A percentile compares a stretch with the other conserved stretches of the same genome.
Conservation (phyloP, 2,329 filamentous ascomycete genomes). For the Pleoardoris graminearum region DNA sequence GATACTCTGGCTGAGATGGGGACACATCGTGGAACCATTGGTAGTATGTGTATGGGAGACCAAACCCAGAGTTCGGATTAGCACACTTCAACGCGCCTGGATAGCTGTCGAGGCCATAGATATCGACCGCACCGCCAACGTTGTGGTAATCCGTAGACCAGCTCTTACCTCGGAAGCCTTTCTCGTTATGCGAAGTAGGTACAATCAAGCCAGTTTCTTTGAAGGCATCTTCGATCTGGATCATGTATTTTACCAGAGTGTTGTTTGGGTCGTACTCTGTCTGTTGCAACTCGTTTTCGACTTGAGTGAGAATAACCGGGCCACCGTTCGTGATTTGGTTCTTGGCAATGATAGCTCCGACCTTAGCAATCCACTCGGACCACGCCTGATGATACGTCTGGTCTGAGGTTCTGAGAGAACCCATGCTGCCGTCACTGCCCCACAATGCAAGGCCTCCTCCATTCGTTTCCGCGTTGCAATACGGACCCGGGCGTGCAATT, state of each 20-base stretch:
- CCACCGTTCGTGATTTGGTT: constrained; percentile 58
- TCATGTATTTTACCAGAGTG: constrained; percentile 57
- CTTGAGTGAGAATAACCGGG: constrained; percentile 56
- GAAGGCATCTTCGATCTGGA: constrained; percentile 55
- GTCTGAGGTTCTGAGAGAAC: constrained; percentile 50
- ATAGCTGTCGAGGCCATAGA: constrained; percentile 55
- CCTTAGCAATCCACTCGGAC: constrained; percentile 53
- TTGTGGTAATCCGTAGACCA: constrained; percentile 61
- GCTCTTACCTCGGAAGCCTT: constrained; percentile 53
- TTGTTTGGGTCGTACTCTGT: constrained; percentile 49
- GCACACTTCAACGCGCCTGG: constrained; percentile 56
- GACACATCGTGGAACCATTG: constrained; percentile 63
- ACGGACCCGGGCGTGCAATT: constrained; percentile 56
- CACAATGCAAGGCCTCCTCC: constrained; percentile 53
- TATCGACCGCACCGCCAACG: constrained; percentile 58
- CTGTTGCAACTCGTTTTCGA: constrained; percentile 59
- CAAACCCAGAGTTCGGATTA: constrained; percentile 55
- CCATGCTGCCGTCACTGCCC: constrained; percentile 53
- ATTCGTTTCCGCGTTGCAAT: constrained; percentile 57
- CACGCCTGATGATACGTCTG: constrained; percentile 51
- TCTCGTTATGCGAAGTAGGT: constrained; percentile 56
- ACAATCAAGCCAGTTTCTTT: constrained; percentile 54
- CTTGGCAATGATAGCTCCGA: constrained; percentile 53
- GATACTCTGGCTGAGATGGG: constrained; percentile 56
- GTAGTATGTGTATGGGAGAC: constrained; percentile 57